A percentile compares a stretch with the other conserved stretches of the same genome.
Conservation (phyloP, 345 rosid species). For the Acer saccharum region DNA sequence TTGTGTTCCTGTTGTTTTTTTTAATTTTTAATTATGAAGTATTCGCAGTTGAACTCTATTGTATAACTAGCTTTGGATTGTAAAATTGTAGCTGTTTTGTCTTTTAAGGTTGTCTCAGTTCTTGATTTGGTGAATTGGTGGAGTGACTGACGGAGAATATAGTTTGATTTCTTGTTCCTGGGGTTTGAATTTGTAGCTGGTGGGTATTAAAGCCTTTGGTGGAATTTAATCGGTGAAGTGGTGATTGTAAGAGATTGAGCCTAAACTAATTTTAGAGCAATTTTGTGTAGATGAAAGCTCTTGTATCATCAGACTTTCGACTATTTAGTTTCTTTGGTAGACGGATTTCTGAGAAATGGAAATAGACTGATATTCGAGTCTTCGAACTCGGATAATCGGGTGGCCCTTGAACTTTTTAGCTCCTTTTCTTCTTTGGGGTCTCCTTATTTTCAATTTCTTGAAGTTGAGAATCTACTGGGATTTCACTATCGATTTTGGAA, state of each 20-base stretch:
- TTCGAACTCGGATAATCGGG: background rate
- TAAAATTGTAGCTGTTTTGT: slow-evolving; percentile 15
- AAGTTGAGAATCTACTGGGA: slow-evolving; percentile 16
- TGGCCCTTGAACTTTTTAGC: slow-evolving; percentile 6
- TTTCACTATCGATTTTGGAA: background rate
- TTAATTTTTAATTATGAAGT: background rate
- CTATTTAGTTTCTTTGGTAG: slow-evolving; percentile 6
- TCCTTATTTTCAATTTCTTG: slow-evolving; percentile 11
- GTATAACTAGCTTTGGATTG: background rate
- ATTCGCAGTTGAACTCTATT: background rate
- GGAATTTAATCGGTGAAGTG: background rate
- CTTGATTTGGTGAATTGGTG: slow-evolving; percentile 24
- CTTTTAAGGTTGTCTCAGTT: slow-evolving; percentile 22
- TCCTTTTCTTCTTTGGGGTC: background rate
- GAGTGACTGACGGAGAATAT: slow-evolving; percentile 16
- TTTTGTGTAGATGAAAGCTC: background rate
- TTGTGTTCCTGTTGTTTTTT: background rate
- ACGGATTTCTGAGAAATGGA: slow-evolving; percentile 6
- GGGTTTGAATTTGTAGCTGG: background rate
- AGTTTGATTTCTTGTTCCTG: slow-evolving; percentile 13
- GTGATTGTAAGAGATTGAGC: background rate
- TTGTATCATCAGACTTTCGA: background rate
- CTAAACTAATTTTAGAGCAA: background rate
- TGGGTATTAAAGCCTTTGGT: slow-evolving; percentile 21
- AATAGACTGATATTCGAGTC: background rate